These are phyloP conservation scores for Haplographium delicatum DNA, from an alignment of 495 filamentous ascomycete genomes.

Conservation along the genomic window DNA sequence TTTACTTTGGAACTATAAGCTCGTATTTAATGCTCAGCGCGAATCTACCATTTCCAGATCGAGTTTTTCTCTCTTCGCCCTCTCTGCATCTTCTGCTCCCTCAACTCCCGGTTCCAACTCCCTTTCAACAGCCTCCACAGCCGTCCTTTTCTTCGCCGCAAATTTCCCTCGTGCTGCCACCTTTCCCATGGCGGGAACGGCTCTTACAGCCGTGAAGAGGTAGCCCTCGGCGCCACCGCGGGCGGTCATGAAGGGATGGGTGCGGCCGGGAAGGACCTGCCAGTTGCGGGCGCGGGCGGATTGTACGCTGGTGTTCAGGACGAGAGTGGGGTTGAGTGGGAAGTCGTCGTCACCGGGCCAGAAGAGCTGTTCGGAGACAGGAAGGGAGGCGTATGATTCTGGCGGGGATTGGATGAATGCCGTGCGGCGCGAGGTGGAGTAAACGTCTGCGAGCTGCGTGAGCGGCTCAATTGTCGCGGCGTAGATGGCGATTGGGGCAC, in stretches of 20 bases:
- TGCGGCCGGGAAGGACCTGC: slow-evolving; percentile 89
- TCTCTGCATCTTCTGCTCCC: neutral
- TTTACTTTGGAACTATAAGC: no score
- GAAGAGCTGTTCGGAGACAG: slow-evolving; percentile 30
- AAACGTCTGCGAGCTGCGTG: slow-evolving; percentile 67
- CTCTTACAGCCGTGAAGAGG: slow-evolving; percentile 76
- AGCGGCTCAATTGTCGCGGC: slow-evolving; percentile 73
- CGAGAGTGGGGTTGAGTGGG: slow-evolving; percentile 72
- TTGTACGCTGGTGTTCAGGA: slow-evolving; percentile 77
- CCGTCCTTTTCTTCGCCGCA: slow-evolving; percentile 37
- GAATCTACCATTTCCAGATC: slow-evolving; percentile 4
- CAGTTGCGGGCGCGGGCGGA: slow-evolving; percentile 67
- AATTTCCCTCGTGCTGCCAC: slow-evolving; percentile 78
- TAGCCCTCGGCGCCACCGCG: slow-evolving; percentile 87
- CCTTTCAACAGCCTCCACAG: neutral
- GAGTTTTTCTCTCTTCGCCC: slow-evolving; percentile 2
- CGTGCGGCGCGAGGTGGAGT: slow-evolving; percentile 66
- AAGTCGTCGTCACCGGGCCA: slow-evolving; percentile 64
- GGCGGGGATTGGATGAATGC: slow-evolving; percentile 52
- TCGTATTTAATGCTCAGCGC: neutral
- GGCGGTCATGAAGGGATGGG: slow-evolving; percentile 89
- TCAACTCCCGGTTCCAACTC: slow-evolving; percentile 3
- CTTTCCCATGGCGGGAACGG: slow-evolving; percentile 68
- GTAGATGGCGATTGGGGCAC: slow-evolving; percentile 80
- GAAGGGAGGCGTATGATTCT: neutral